Evolutionary conservation across 116 monocot species (phyloP), one percentile per base, ranked within the genome.

Genomic region (Cymodocea nodosa): DNA sequence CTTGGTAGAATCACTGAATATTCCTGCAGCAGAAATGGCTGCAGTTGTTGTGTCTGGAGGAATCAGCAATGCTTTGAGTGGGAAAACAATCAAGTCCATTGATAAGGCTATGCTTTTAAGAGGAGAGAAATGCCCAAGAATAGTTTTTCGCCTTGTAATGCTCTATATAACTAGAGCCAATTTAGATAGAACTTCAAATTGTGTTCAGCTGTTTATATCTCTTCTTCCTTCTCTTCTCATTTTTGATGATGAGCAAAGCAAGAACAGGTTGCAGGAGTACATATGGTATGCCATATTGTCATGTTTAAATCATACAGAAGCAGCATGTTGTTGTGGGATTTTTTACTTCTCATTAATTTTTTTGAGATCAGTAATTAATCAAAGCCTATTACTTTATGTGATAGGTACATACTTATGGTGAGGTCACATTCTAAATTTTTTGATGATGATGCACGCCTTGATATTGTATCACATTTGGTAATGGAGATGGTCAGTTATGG

Each of bases 11-110:
- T 99, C 99, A 24, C 74, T 99, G 60, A 99, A 99, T 80, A 89
- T 99, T 61, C 99, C 99, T 70, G 87, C 99, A 68, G 92, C 99
- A 52, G 99, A 99, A 78, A 89, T 99, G 92, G 92, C 99, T 78
- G 89, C 99, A 64, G 86, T 81, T 40, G 92, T 99, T 56, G 94
- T 94, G 23, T 79, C 89, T 56, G 92, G 92, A 63, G 89, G 92
- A 69, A 82, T 99, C 60, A 73, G 92, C 52, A 79, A 64, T 70
- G 83, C 99, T 62, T 79, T 99, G 63, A 76, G 86, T 73, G 92
- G 89, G 63, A 99, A 89, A 72, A 18, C 86, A 20, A 83, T 37
- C 68, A 99, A 92, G 76, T 59, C 75, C 61, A 60, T 86, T 61
- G 99, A 99, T 70, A 99, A 99, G 76, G 99, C 92, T 56, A 99